Evolutionary conservation across 2,329 filamentous ascomycete species (phyloP), one percentile per base, ranked within the genome.

Genomic region (Colletotrichum filicis): DNA sequence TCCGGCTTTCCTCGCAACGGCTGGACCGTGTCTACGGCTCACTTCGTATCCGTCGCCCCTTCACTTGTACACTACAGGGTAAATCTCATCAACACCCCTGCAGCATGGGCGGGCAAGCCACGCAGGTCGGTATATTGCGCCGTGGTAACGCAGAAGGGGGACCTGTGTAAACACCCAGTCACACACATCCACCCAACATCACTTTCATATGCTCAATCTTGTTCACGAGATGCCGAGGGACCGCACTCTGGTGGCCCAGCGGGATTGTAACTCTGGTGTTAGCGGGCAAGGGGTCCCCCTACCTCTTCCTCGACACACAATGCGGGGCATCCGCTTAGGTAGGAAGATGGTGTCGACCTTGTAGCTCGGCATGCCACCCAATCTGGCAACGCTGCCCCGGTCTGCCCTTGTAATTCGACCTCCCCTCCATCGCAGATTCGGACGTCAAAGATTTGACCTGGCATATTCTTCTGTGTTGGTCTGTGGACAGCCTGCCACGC

Each of bases 191-290:
- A 46, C 46, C 59, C 52, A 52, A 65, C 52, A 55, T 64, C 61
- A 71, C 66, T 75, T 62, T 74, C 74, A 75, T 75, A 67, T 75
- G 74, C 74, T 72, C 46, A 19, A n/a, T 59, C n/a, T 46, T 69
- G 26, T 64, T 46, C 60, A 66, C 52, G 59, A 75, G 67, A 75
- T 74, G 67, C 74, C 74, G 74, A 75, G 74, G 74, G 32, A 75
- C 65, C 59, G 53, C 53, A n/a, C 35, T 42, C 58, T 24, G 52
- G 57, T 57, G 42, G 62, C 30, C 59, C 66, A 73, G 66, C 55
- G 64, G 66, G 46, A 61, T 66, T 73, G 66, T 60, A 66, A 73
- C 60, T 65, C 66, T 65, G 60, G n/a, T 70, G 60, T 60, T 73
- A 26, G 60, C 35, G 22, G 56, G 61, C 71, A 70, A 70, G 58